Evolutionary conservation across 2,329 filamentous ascomycete genomes (phyloP), one percentile per base, ranked within the genome.

Genomic region (Aureobasidium subglaciale): DNA sequence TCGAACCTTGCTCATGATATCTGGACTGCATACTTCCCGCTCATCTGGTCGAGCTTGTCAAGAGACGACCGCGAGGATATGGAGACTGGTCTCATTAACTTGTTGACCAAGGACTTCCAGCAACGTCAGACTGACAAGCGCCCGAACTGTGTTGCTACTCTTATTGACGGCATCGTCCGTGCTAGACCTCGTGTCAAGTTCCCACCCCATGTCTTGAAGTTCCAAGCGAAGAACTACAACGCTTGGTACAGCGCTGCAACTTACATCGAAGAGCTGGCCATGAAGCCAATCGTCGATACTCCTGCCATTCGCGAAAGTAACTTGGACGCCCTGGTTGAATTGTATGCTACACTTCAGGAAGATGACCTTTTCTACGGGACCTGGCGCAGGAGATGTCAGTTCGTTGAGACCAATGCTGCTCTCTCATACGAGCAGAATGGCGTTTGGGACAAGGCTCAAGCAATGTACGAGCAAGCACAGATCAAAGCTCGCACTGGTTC

Each of bases 401-500:
- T 96, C 66, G 87, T 99, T 5, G 95, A 99, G 75, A 97, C 91
- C 8, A 99, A 99, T 67, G 90, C 93, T 13, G 93, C 91, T 1
- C 77, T 99, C 7, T 99, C 93, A 0, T 99, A 96, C 64, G 95
- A 99, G 73, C 95, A 99, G 68, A 95, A 95, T 64, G 93, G 93
- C 45, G 95, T 97, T 82, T 99, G 93, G 95, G 93, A 99, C 65
- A 97, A 97, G 72, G 91, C 95, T 1, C 95, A 99, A 73, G 88
- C 88, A 66, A 86, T 96, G 75, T 99, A 97, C 70, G 93, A 99
- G 71, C 86, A 86, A 56, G 93, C 95, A 0, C 95, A 99, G 71
- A 90, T 99, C 69, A 99, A 97, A 70, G 93, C 95, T 41, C 84
- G 95, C 43, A 97, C 92, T 0, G 93, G 91, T 50, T 89, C 92